Percentiles rank a stretch among this genome's conserved stretches.
Evolutionary conservation across 225 moss, liverwort and hornwort species (phyloP).

Genomic region (Rhytidiadelphus loreus): DNA sequence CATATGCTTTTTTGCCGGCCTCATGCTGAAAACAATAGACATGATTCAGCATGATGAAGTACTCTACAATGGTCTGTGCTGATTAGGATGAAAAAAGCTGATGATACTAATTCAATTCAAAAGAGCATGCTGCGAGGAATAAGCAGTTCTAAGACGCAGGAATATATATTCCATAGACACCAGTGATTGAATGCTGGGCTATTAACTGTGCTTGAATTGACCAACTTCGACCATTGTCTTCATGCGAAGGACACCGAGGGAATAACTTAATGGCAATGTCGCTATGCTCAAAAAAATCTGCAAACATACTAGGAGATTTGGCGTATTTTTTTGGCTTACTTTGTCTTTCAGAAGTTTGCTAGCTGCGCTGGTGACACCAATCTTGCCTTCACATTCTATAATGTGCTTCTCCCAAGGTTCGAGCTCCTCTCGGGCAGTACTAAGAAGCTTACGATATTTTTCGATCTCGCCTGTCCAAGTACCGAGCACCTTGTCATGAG

Average conservation of each 20-base stretch:
- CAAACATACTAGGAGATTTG: background rate
- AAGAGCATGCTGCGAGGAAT: background rate
- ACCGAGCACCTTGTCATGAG: background rate
- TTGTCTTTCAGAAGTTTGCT: conserved; percentile 83
- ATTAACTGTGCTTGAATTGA: background rate
- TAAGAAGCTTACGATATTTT: conserved; percentile 54
- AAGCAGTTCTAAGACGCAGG: background rate
- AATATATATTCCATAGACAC: background rate
- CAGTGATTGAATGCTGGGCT: background rate
- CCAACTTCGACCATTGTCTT: background rate
- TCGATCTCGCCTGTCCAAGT: conserved; percentile 64
- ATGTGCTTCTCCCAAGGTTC: conserved; percentile 94
- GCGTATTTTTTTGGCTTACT: conserved; percentile 23
- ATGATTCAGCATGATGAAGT: background rate
- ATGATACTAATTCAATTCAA: background rate
- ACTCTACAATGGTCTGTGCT: background rate
- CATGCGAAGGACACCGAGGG: background rate
- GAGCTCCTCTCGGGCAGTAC: conserved; percentile 59
- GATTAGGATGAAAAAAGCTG: background rate
- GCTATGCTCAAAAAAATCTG: background rate
- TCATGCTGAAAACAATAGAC: conserved; percentile 46
- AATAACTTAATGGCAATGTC: background rate
- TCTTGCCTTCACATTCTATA: conserved; percentile 78
- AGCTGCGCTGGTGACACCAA: conserved; percentile 62
- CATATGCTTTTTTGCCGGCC: conserved; percentile 45